Base-by-base conservation (phyloP, 2,329 filamentous ascomycete genomes). In the Cladosporium oxysporum region DNA sequence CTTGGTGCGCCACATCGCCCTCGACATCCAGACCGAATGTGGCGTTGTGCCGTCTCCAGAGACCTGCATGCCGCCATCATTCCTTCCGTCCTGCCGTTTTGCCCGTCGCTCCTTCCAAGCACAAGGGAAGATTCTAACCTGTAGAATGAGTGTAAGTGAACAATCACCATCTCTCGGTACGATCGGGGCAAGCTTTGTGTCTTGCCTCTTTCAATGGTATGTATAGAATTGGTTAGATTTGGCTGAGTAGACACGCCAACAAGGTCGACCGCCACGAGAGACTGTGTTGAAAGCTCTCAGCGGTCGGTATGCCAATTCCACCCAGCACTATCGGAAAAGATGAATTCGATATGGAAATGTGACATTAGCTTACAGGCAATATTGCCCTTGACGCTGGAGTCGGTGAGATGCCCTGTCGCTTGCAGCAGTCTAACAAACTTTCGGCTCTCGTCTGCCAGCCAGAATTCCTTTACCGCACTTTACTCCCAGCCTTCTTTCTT, bases 391-490 rank as follows among this genome's bases (percentile, higher is more conserved):
- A 23, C 2, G 8, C 8, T 3, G 2, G 41, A 47, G n/a, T 21
- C n/a, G 41, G 41, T 47, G 41, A 47, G n/a, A 5, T 47, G n/a
- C n/a, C 41, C n/a, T 47, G n/a, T 23, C 41, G 41, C 41, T 47
- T 10, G 16, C 37, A 41, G 50, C n/a, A 44, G 16, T 44, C 18
- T 44, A 23, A 44, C 37, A 59, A 58, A 59, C n/a, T 59, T 59
- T 37, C 57, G 57, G 37, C 57, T 23, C 16, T 59, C 26, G 28
- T 28, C 26, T n/a, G 57, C 31, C 28, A 31, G 3, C 28, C 18
- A 57, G 52, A 29, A 47, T 29, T 47, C 41, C 33, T 59, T 59
- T 59, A 44, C 57, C 57, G 37, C 18, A 33, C n/a, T 29, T 47
- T 33, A 47, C 41, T 49, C 26, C 21, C 28, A 18, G 26, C 10